Percentiles rank a stretch among this genome's conserved stretches.
phyloP scores from a whole-genome alignment of 2,329 filamentous ascomycete genomes.

The Epichloe festucae region DNA sequence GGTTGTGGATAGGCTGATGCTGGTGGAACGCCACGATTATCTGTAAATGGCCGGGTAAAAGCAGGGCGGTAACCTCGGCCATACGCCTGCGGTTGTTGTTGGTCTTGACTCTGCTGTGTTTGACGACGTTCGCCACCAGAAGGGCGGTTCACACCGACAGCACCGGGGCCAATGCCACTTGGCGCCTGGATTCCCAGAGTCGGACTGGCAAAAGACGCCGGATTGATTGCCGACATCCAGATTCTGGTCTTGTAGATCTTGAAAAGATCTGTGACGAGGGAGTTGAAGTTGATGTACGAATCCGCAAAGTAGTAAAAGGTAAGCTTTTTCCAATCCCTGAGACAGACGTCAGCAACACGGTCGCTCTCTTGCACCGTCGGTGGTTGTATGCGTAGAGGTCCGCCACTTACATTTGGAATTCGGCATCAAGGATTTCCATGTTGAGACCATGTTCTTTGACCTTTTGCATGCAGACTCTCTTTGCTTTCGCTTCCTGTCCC shows the following conservation, averaged over 20 bases:
- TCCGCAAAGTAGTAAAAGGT: slow-evolving; percentile 99
- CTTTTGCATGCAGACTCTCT: slow-evolving; percentile 92
- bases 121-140: slow-evolving; percentile 33
- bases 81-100: slow-evolving; percentile 21
- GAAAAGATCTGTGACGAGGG: slow-evolving; percentile 93
- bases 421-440: slow-evolving; percentile 97
- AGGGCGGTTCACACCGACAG: slow-evolving; percentile 44
- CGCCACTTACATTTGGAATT: slow-evolving; percentile 86
- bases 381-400: not conserved
- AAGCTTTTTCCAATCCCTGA: slow-evolving; percentile 94
- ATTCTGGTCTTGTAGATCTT: slow-evolving; percentile 99
- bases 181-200: slow-evolving; percentile 59
- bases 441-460: slow-evolving; percentile 87
- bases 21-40: slow-evolving; percentile 28
- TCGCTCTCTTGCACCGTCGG: not conserved
- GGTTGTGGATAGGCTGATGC: slow-evolving; percentile 21
- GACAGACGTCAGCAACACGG: slow-evolving; percentile 5
- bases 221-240: slow-evolving; percentile 99
- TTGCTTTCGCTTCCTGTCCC: slow-evolving; percentile 93
- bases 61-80: slow-evolving; percentile 29
- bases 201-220: slow-evolving; percentile 80
- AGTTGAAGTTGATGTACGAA: slow-evolving; percentile 98
- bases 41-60: slow-evolving; percentile 28
- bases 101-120: slow-evolving; percentile 27
- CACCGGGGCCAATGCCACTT: slow-evolving; percentile 52